Evolutionary conservation across 1,139 yeast genomes (phyloP), one percentile per base, ranked within the genome.

Genomic region (Groenewaldozyma sp.): DNA sequence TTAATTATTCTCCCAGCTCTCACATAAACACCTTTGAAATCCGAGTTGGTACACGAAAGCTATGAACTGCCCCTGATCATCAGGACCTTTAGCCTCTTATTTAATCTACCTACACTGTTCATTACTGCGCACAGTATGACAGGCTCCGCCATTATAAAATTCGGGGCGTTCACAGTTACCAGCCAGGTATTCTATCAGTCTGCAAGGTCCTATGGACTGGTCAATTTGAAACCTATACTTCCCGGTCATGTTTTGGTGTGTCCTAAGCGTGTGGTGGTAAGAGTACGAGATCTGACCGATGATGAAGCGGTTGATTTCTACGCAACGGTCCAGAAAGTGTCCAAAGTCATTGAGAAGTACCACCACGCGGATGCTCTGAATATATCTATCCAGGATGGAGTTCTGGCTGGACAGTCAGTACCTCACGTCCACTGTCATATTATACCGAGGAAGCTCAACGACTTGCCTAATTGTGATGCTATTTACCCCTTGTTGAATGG

Each of bases 371-470:
- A 87, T 50, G 67, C 94, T 1, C 59, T 86, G 45, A 91, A 91
- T 55, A 72, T 91, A 24, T 87, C 96, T 13, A 84, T 91, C 43
- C 98, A 91, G 57, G 98, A 91, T 58, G 98, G 98, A 0, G 84
- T 91, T 0, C 86, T 84, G 40, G 91, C 96, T 2, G 98, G 98
- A 3, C 98, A 91, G 57, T 76, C 91, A 14, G 79, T 91, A 1
- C 94, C 95, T 2, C 98, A 91, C 60, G 70, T 91, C 21, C 98
- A 91, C 58, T 81, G 95, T 26, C 98, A 91, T 58, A 63, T 91
- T 14, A 86, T 91, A 26, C 98, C 98, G 3, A 67, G 98, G 32
- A 66, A 68, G 40, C 58, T 63, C 7, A 80, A 82, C 49, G 82
- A 78, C 29, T 70, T 74, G 46, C 53, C 52, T 4, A 51, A 64